Evolutionary conservation across 805 yeast species (phyloP).

Genomic region (Kluyveromyces starmeri): DNA sequence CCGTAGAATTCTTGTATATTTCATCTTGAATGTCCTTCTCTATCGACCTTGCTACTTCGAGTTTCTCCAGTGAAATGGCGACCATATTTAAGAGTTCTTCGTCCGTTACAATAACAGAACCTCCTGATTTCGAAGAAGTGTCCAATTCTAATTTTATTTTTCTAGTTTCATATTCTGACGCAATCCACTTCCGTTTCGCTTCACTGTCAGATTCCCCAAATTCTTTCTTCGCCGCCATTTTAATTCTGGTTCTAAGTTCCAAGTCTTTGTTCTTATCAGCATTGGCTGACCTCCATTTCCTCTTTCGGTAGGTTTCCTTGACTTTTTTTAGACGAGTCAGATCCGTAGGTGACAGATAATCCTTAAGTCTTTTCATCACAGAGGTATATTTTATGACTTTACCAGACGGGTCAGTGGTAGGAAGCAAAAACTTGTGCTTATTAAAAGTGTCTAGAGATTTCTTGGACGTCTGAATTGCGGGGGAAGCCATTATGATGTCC

Average conservation of each 20-base stretch:
- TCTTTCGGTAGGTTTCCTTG: constrained; percentile 25
- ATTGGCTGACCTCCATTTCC: constrained; percentile 41
- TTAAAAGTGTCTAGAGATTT: constrained; percentile 1
- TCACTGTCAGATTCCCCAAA: constrained; percentile 55
- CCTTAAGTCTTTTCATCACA: constrained; percentile 19
- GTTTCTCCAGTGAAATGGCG: constrained; percentile 18
- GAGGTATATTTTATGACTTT: constrained; percentile 8
- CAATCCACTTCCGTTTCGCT: constrained; percentile 62
- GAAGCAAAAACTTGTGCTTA: constrained; percentile 6
- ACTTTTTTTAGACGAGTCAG: constrained; percentile 18
- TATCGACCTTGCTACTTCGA: constrained; percentile 23
- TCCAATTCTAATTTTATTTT: constrained; percentile 26
- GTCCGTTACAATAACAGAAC: constrained; percentile 18
- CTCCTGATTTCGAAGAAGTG: constrained; percentile 1
- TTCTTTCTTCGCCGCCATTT: constrained; percentile 56
- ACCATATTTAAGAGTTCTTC: constrained; percentile 25
- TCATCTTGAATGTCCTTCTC: constrained; percentile 21
- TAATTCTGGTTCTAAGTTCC: constrained; percentile 71
- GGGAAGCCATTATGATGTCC: neutral
- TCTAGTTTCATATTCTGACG: constrained; percentile 59
- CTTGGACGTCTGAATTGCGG: constrained; percentile 1
- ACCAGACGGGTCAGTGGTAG: constrained; percentile 7
- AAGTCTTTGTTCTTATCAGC: constrained; percentile 77
- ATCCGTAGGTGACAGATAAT: constrained; percentile 15
- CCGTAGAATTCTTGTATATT: neutral